Conservation (phyloP, 345 rosid species). For the Dimocarpus longan region DNA sequence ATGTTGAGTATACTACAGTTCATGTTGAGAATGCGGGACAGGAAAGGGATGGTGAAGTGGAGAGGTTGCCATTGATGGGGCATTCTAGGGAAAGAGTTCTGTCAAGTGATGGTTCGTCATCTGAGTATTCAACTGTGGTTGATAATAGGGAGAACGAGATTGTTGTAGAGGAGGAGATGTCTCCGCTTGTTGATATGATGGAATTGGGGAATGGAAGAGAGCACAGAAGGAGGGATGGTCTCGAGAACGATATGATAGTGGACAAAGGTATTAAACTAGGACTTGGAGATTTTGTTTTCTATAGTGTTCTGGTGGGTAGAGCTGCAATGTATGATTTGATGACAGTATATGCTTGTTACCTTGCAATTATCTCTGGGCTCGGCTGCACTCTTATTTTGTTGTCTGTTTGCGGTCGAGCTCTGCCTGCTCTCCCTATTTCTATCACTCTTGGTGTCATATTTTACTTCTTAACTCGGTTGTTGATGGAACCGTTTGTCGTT, state of each 20-base stretch:
- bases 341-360: slow-evolving; percentile 98
- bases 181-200: slow-evolving; percentile 74
- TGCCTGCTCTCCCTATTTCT: slow-evolving; percentile 97
- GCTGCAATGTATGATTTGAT: slow-evolving; percentile 99
- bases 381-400: slow-evolving; percentile 96
- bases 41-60: slow-evolving; percentile 42
- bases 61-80: slow-evolving; percentile 52
- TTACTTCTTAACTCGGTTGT: slow-evolving; percentile 88
- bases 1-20: slow-evolving; percentile 34
- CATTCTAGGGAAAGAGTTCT: slow-evolving; percentile 41
- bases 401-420: slow-evolving; percentile 74
- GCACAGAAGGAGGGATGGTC: slow-evolving; percentile 31
- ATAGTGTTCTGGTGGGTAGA: slow-evolving; percentile 97
- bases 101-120: slow-evolving; percentile 47
- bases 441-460: slow-evolving; percentile 80
- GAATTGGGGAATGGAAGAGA: slow-evolving; percentile 48
- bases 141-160: slow-evolving; percentile 44
- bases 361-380: slow-evolving; percentile 93
- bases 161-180: slow-evolving; percentile 66
- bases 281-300: slow-evolving; percentile 95
- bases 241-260: slow-evolving; percentile 25
- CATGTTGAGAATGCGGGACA: slow-evolving; percentile 37
- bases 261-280: slow-evolving; percentile 84
- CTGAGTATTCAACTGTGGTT: slow-evolving; percentile 49
- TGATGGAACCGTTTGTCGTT: slow-evolving; percentile 94